Evolutionary conservation across 371 early-diverging fungal genomes (phyloP), one percentile per base, ranked within the genome.

Genomic region (Circinella umbellata): DNA sequence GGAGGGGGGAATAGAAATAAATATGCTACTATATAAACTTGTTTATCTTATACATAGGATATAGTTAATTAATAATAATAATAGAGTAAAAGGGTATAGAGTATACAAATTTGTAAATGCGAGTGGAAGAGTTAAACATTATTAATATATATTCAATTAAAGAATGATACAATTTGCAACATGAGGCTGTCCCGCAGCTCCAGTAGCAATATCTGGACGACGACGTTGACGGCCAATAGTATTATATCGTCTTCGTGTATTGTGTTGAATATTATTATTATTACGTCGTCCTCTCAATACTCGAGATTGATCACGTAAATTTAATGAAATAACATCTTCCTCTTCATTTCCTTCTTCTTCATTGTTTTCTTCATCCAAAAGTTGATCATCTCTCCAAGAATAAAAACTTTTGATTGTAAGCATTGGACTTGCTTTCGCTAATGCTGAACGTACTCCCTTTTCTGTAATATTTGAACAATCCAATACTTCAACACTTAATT

Each of bases 401-500:
- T 80, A 84, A 59, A 81, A 80, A 27, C 81, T 84, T 61, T 81
- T 81, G 74, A 84, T 81, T 5, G 70, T 67, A 36, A 84, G 49
- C 53, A 73, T 37, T 8, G 81, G 74, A 57, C 80, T 70, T 34
- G 80, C 79, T 57, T 78, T 79, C 8, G 63, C 69, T 34, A 78
- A 59, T 10, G 84, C 81, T 3, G 68, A 61, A 7, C 72, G 70
- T 27, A 84, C 77, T 1, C 85, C 85, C 9, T 18, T 34, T 61
- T 82, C 82, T 1, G 85, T 78, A 35, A 84, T 76, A 55, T 79
- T 80, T 11, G 75, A 64, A 65, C 85, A 84, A 70, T 84, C 85
- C 51, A 81, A 53, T 1, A 82, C 85, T 51, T 82, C 80, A 0
- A 84, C 53, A 20, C 67, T 81, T 3, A 84, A 68, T 11, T 64